Conservation (phyloP, 108 stramenopile species). For the Chaetoceros tenuissimus region DNA sequence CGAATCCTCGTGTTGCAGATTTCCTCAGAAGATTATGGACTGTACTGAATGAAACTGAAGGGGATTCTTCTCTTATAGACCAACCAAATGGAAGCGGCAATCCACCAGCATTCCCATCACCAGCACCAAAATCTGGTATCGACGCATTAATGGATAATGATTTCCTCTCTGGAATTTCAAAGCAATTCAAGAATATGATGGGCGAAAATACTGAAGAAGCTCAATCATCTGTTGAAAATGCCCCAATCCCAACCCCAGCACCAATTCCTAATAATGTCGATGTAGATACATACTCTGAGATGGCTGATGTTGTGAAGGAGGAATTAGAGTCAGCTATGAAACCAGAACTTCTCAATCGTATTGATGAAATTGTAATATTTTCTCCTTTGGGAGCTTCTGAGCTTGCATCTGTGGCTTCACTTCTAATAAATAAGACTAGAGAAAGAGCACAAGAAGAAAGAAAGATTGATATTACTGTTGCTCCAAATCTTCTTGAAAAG, state of each 20-base stretch:
- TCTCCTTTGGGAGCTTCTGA: slow-evolving; percentile 62
- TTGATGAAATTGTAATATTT: slow-evolving; percentile 98
- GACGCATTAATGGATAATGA: not conserved
- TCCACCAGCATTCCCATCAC: not conserved
- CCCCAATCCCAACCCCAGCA: slow-evolving; percentile 2
- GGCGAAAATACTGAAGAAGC: slow-evolving; percentile 1
- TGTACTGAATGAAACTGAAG: slow-evolving; percentile 9
- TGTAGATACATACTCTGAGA: slow-evolving; percentile 48
- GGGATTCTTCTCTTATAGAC: not conserved
- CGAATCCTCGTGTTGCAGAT: slow-evolving; percentile 16
- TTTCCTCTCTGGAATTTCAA: slow-evolving; percentile 1
- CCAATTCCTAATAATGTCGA: slow-evolving; percentile 11
- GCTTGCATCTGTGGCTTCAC: slow-evolving; percentile 60
- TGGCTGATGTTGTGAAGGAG: slow-evolving; percentile 78
- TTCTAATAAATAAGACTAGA: slow-evolving; percentile 48
- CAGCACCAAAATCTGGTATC: not conserved
- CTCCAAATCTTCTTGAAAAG: slow-evolving; percentile 36
- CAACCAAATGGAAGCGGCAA: not conserved
- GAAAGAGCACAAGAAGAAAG: slow-evolving; percentile 55
- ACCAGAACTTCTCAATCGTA: slow-evolving; percentile 97
- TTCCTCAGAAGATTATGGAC: slow-evolving; percentile 17
- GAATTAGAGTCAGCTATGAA: slow-evolving; percentile 85
- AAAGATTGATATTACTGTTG: slow-evolving; percentile 36
- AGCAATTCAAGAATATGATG: slow-evolving; percentile 14
- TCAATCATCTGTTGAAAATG: not conserved